Evolutionary conservation across 2,329 filamentous ascomycete species (phyloP).

Genomic region (Cercospora sp.): DNA sequence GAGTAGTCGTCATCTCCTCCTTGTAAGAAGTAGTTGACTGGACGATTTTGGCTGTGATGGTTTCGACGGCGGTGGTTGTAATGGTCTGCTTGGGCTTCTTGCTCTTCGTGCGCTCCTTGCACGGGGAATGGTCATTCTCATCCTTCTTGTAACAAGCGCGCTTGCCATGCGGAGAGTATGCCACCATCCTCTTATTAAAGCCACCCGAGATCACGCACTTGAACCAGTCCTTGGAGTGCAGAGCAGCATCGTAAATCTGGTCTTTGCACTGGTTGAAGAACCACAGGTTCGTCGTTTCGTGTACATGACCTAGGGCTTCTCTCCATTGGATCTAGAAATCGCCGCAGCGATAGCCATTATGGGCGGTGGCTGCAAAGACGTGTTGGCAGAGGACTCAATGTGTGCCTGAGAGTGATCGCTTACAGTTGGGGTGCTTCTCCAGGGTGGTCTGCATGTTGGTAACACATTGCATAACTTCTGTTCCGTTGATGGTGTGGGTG

Average conservation of each 20-base stretch:
- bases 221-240: background rate
- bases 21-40: constrained; percentile 8
- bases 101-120: background rate
- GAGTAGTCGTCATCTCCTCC: background rate
- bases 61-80: constrained; percentile 9
- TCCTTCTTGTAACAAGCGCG: background rate
- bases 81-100: background rate
- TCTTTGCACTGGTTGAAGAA: background rate
- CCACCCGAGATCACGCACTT: background rate
- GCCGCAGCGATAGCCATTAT: background rate
- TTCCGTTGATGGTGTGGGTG: background rate
- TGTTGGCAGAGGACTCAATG: background rate
- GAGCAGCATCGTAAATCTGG: background rate
- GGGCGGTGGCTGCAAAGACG: background rate
- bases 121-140: background rate
- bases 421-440: background rate
- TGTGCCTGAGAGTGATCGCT: background rate
- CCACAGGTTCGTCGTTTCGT: background rate
- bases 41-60: constrained; percentile 11
- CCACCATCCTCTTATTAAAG: background rate
- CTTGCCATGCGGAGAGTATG: background rate
- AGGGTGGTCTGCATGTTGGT: background rate
- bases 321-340: background rate
- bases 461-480: background rate
- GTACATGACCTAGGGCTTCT: background rate